Conservation (phyloP, 1,284 basidiomycete species). For the Irpex rosettiformis region DNA sequence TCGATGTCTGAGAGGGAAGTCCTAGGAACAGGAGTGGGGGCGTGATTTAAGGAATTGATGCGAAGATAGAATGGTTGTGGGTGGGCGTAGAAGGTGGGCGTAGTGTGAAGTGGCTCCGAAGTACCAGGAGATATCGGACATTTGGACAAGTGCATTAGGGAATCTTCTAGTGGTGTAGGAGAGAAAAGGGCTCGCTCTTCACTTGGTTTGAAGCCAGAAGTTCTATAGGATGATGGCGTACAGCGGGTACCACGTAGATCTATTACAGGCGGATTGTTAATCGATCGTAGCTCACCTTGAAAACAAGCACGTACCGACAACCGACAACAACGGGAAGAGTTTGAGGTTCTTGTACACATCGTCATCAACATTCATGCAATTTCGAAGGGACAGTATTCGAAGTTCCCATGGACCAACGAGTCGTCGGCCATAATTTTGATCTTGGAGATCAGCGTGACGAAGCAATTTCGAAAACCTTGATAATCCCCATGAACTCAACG, state of each 20-base stretch:
- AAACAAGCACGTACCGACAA: slow-evolving; percentile 43
- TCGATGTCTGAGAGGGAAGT: not conserved
- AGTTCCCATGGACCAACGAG: slow-evolving; percentile 53
- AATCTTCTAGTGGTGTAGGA: slow-evolving; percentile 26
- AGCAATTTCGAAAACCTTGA: slow-evolving; percentile 31
- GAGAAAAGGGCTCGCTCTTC: slow-evolving; percentile 23
- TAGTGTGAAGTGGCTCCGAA: slow-evolving; percentile 27
- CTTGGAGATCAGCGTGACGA: slow-evolving; percentile 15
- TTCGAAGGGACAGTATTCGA: slow-evolving; percentile 47
- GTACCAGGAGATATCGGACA: slow-evolving; percentile 15
- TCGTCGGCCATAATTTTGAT: slow-evolving; percentile 11
- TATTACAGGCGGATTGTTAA: slow-evolving; percentile 22
- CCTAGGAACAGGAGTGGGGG: not conserved
- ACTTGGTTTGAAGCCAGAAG: slow-evolving; percentile 18
- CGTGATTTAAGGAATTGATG: slow-evolving; percentile 19
- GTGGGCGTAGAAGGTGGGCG: slow-evolving; percentile 19
- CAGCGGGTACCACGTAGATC: slow-evolving; percentile 54
- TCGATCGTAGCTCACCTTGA: not conserved
- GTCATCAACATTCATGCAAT: slow-evolving; percentile 44
- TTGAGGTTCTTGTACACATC: slow-evolving; percentile 36
- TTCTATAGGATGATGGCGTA: slow-evolving; percentile 20
- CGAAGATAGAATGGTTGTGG: slow-evolving; percentile 21
- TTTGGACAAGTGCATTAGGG: slow-evolving; percentile 20
- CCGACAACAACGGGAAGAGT: slow-evolving; percentile 49
- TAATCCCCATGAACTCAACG: slow-evolving; percentile 50